Base-by-base conservation (phyloP, 768 basidiomycete genomes). In the Serendipita indica region DNA sequence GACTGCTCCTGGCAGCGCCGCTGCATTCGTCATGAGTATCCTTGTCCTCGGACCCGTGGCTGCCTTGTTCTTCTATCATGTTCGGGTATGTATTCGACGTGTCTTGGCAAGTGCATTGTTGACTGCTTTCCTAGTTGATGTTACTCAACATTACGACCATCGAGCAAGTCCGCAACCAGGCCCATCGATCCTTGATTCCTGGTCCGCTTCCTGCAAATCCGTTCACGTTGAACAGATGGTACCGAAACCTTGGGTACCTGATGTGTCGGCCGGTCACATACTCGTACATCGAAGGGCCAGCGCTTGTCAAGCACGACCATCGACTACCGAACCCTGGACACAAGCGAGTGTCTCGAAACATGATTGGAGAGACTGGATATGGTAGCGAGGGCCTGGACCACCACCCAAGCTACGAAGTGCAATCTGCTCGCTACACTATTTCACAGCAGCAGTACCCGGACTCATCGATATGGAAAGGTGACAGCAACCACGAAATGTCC, bases 71-170 rank as follows among this genome's bases (percentile, higher is more conserved):
- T 73, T 72, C 12, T 97, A 94, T 72, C 92, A 97, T 73, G 70
- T 89, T 68, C 77, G 92, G 70, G 90, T 92, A 69, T 67, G 87
- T 73, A 3, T 30, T 14, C 27, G 33, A 3, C 16, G 41, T 46
- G 35, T 41, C 20, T 54, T 16, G 10, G 35, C 32, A 32, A 65
- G 64, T 49, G 62, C n/a, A 60, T 61, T 60, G 54, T 57, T 45
- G 30, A 18, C 30, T 37, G 10, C 30, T 33, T 30, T 59, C 60
- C 33, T 68, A 89, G 84, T 75, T 97, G 49, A 71, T 94, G 57
- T 68, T 91, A 32, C 73, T 91, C 62, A 93, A 94, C 69, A 77
- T 90, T 33, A 96, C 93, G 6, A 97, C 92, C n/a, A 91, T 97
- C 62, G 93, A 97, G 72, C 89, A 90, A 85, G 90, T 94, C 64